Percentiles rank a stretch among this genome's conserved stretches.
These are phyloP conservation scores for Elsinoe perseae DNA, from an alignment of 2,329 filamentous ascomycete species.

Conservation along the genomic window DNA sequence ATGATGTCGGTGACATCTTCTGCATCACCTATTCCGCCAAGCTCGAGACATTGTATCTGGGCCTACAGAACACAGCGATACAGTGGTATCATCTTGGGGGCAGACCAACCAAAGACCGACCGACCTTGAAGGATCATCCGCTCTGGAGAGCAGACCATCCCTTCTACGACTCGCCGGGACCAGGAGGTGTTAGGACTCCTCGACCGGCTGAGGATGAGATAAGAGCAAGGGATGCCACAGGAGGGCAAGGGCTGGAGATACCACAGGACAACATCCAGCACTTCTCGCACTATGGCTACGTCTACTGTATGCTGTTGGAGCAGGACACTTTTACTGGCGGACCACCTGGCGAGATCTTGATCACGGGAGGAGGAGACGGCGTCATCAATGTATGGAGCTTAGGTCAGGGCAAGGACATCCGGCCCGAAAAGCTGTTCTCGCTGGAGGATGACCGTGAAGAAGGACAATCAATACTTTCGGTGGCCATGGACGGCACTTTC, in stretches of 20 bases:
- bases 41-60: constrained; percentile 77
- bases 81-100: constrained; percentile 80
- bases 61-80: constrained; percentile 88
- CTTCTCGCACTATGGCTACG: constrained; percentile 91
- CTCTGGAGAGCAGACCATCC: constrained; percentile 73
- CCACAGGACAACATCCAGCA: constrained; percentile 71
- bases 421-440: constrained; percentile 61
- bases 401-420: constrained; percentile 49
- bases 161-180: constrained; percentile 87
- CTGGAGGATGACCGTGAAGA: constrained; percentile 52
- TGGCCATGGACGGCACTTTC: constrained; percentile 83
- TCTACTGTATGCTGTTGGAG: constrained; percentile 90
- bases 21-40: constrained; percentile 80
- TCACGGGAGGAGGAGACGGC: constrained; percentile 89
- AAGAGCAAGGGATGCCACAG: constrained; percentile 42
- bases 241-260: constrained; percentile 68
- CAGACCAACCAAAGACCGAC: constrained; percentile 50
- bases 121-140: constrained; percentile 61
- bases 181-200: constrained; percentile 72
- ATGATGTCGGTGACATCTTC: constrained; percentile 93
- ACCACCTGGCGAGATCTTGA: constrained; percentile 67
- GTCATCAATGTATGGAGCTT: constrained; percentile 91
- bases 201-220: constrained; percentile 53
- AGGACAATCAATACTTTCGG: constrained; percentile 61
- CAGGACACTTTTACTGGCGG: constrained; percentile 62